Base-by-base conservation (phyloP, 2,329 filamentous ascomycete species). In the Pseudovirgaria hyperparasitica region DNA sequence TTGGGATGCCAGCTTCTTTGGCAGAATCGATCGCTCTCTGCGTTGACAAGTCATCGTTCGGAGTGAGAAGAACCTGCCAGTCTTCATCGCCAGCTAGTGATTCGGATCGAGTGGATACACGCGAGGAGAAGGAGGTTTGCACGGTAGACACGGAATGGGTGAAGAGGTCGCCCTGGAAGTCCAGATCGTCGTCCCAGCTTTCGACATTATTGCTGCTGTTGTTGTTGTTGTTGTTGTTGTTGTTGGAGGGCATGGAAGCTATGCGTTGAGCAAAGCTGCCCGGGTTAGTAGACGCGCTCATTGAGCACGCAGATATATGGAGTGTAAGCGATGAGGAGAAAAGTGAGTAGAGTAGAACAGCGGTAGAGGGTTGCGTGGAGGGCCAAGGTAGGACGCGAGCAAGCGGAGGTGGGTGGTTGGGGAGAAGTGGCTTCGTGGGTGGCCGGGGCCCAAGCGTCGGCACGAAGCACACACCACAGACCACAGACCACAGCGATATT, bases 1-100 rank as follows among this genome's bases (percentile, higher is more conserved):
- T 72, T 5, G 90, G 87, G 37, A 98, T 93, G 40, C 90, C 90
- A 15, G 85, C 86, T 49, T 75, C 76, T 45, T 84, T 80, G 18
- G 86, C 87, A 5, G 84, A 81, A 14, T 81, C 72, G 43, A 98
- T 87, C 33, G 90, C 86, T 48, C 92, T 80, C 41, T 76, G 60
- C 7, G 80, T 92, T 1, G 82, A 82, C 36, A 72, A 69, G 43
- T 92, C 82, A 50, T 94, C 86, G 48, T 90, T 80, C 25, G 77
- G 81, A 3, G 82, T 76, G 16, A 96, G 61, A 40, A 87, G 71
- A 13, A 96, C 70, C 42, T 94, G 84, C 63, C 76, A 85, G 54
- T 93, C 84, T 44, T 93, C 84, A 44, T 92, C 82, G 34, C 75
- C 80, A 34, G 56, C 64, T 30, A 70, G 69, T 38, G 84, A 70